phyloP scores from a whole-genome alignment of 202 grass and related monocot species.

The Brachypodium distachyon region DNA sequence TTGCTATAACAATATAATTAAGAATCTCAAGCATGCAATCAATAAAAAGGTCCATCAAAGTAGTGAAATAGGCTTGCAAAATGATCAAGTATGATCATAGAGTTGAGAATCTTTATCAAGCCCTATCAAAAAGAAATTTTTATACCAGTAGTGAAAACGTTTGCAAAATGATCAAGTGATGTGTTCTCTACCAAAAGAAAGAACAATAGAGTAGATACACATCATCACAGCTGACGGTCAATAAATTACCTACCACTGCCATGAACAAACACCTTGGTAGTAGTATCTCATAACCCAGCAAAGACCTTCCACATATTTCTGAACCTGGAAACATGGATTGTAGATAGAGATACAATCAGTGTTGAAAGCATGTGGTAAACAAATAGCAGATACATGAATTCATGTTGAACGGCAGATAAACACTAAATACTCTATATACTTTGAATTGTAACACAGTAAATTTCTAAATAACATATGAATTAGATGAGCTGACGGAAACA shows the following conservation, averaged over 20 bases:
- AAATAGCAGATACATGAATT: not conserved
- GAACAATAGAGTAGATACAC: not conserved
- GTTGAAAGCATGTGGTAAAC: not conserved
- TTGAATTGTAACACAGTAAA: not conserved
- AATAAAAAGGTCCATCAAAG: not conserved
- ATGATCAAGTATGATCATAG: not conserved
- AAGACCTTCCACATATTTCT: constrained; percentile 97
- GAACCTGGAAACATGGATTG: constrained; percentile 58
- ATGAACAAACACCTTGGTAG: constrained; percentile 99
- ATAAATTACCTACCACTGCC: constrained; percentile 79
- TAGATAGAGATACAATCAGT: constrained; percentile 7
- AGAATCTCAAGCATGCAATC: not conserved
- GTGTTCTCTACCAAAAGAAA: not conserved
- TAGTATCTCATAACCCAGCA: constrained; percentile 99
- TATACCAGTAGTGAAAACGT: not conserved
- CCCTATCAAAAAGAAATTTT: not conserved
- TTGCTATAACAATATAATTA: constrained; percentile 1
- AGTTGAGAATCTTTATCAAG: constrained; percentile 6
- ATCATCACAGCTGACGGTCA: constrained; percentile 7
- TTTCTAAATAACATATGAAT: not conserved
- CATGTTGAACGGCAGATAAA: not conserved
- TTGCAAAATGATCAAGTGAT: constrained; percentile 11
- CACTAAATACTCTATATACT: not conserved
- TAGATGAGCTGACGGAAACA: constrained; percentile 2
- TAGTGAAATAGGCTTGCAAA: too few species aligned